These are phyloP conservation scores for Populus trichocarpa DNA, from an alignment of 441 rosid species.

Conservation along the genomic window DNA sequence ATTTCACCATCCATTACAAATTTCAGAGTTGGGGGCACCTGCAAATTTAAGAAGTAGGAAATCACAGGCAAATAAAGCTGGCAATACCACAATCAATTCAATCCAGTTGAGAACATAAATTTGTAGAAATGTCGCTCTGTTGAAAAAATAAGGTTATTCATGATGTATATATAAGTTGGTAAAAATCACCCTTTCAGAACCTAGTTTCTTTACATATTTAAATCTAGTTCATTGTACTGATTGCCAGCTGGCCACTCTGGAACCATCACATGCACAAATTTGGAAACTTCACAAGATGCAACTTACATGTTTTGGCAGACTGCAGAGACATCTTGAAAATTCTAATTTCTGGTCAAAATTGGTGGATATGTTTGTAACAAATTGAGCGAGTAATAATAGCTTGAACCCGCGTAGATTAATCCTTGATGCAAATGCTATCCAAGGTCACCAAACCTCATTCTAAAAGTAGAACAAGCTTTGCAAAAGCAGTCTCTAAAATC, in stretches of 20 bases:
- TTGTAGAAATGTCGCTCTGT: neutral
- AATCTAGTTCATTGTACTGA: neutral
- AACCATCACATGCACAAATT: neutral
- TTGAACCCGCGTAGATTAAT: neutral
- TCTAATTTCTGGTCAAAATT: neutral
- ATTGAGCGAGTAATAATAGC: neutral
- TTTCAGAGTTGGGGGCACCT: constrained; percentile 95
- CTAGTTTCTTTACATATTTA: neutral
- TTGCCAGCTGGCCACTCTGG: neutral
- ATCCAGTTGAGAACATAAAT: neutral
- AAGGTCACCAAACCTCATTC: neutral
- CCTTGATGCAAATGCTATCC: neutral
- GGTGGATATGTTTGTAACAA: neutral
- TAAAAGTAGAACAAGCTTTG: neutral
- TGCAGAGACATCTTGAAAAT: neutral
- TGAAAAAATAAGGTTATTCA: neutral
- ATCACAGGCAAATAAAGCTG: neutral
- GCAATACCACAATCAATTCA: neutral
- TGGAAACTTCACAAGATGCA: neutral
- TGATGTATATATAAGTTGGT: too few relatives aligned
- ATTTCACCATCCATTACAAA: constrained; percentile 97
- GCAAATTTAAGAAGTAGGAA: constrained; percentile 14
- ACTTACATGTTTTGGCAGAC: neutral
- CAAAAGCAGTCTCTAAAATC: neutral
- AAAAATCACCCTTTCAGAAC: neutral